Percentiles rank a stretch among this genome's conserved stretches.
phyloP scores from a whole-genome alignment of 2,329 filamentous ascomycete genomes.

The Aspergillus pseudoviridinutans region DNA sequence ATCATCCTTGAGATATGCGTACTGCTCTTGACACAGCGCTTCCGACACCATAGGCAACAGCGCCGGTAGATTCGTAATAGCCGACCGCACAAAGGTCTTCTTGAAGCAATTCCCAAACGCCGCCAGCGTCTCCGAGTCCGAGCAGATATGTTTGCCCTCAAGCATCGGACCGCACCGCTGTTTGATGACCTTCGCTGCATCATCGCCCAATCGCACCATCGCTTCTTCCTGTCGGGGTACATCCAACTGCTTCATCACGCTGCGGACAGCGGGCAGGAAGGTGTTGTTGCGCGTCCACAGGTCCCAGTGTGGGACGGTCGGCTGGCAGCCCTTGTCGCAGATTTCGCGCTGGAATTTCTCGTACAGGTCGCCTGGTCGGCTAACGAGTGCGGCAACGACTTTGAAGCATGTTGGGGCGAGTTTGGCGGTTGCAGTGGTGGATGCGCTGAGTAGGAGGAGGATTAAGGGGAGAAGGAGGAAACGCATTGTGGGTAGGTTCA shows the following conservation, averaged over 20 bases:
- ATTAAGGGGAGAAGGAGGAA: conserved; percentile 12
- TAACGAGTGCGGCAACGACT: conserved; percentile 68
- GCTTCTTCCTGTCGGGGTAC: conserved; percentile 27
- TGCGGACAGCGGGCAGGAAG: conserved; percentile 34
- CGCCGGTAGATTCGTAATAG: conserved; percentile 25
- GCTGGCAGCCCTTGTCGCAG: conserved; percentile 31
- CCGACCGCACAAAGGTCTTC: conserved; percentile 28
- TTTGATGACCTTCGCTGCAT: conserved; percentile 33
- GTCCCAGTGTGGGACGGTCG: conserved; percentile 33
- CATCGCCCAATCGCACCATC: conserved; percentile 30
- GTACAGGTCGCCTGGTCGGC: conserved; percentile 28
- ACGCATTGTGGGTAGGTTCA: conserved; percentile 16
- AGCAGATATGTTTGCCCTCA: conserved; percentile 29
- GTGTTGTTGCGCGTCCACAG: conserved; percentile 36
- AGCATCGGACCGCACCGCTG: conserved; percentile 27
- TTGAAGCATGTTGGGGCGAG: conserved; percentile 68
- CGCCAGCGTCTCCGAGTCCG: conserved; percentile 27
- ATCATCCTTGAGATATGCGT: conserved; percentile 26
- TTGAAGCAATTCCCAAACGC: conserved; percentile 34
- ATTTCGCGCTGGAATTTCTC: conserved; percentile 32
- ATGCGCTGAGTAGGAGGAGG: conserved; percentile 16
- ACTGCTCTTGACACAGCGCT: conserved; percentile 27
- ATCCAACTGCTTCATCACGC: conserved; percentile 27
- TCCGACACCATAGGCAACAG: conserved; percentile 31
- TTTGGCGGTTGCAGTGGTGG: conserved; percentile 17